These are phyloP conservation scores for Lycium barbarum DNA, from an alignment of 257 asterid species.

Conservation along the genomic window DNA sequence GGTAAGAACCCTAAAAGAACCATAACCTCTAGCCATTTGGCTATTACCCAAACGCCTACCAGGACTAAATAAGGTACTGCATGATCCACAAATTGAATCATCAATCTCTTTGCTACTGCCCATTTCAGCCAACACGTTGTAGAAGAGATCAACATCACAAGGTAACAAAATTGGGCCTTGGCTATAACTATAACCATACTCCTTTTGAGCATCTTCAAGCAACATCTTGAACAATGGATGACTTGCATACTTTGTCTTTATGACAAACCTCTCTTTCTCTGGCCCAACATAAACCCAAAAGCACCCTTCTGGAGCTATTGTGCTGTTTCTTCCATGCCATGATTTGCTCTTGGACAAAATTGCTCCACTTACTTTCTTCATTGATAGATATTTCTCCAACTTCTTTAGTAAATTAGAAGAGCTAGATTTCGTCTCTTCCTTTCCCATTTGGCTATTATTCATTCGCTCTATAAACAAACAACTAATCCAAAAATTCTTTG, in stretches of 20 bases:
- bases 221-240: conserved; percentile 68
- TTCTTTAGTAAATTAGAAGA: conserved; percentile 20
- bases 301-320: conserved; percentile 60
- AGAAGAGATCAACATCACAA: conserved; percentile 61
- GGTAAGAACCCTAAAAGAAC: conserved; percentile 29
- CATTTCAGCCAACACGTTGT: conserved; percentile 57
- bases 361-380: conserved; percentile 13
- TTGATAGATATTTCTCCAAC: conserved; percentile 41
- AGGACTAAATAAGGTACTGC: conserved; percentile 36
- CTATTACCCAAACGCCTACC: conserved; percentile 33
- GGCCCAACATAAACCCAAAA: conserved; percentile 72
- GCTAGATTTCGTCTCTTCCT: not conserved
- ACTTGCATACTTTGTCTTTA: conserved; percentile 53
- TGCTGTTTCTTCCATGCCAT: not conserved
- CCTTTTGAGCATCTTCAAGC: conserved; percentile 71
- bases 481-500: not conserved
- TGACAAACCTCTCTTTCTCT: conserved; percentile 52
- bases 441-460: conserved; percentile 27
- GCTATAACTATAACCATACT: conserved; percentile 53
- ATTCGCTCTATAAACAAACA: not conserved
- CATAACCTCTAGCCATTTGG: conserved; percentile 29
- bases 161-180: conserved; percentile 68
- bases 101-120: conserved; percentile 29
- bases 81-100: conserved; percentile 7
- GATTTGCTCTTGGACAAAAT: conserved; percentile 41